Evolutionary conservation across 768 basidiomycete species (phyloP), one percentile per base, ranked within the genome.

Genomic region (Trametes gibbosa): DNA sequence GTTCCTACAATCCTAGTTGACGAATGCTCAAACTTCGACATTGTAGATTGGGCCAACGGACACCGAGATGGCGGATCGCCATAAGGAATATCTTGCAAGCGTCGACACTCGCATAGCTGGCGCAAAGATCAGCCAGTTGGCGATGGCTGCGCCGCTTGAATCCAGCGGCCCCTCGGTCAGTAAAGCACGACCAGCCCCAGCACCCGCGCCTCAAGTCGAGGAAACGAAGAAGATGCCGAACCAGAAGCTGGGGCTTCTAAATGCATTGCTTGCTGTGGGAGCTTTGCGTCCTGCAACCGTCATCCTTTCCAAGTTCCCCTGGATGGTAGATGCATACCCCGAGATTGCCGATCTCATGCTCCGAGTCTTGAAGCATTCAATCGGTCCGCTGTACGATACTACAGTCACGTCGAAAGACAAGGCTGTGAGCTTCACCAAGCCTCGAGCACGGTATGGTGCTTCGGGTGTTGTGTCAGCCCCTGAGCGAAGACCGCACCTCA

Each of bases 321-420:
- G 92, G 89, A 73, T 97, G 46, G 84, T 89, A 19, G 87, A 92
- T 62, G 84, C 86, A 34, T 83, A 89, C 56, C 84, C 87, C 0
- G 89, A 94, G 64, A 78, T 98, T 50, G 90, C 94, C 8, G 95
- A 98, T 70, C 76, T 98, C 45, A 78, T 97, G 63, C 77, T 97
- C 29, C 89, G 92, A 32, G 74, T 90, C 21, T 72, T 95, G 63
- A 83, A 84, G 63, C 74, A 82, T 59, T 89, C 92, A 0, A 75
- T 97, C 13, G 73, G 82, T 1, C 80, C 84, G 1, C 73, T 96
- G 5, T 95, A 93, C 67, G 76, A 81, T 29, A 56, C 74, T 3
- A 61, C 56, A 14, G 67, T 83, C 49, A 77, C 82, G 42, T 74
- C 75, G 29, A 89, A 85, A 67, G 84, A 85, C 61, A 79, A 81